Percentiles rank a stretch among this genome's conserved stretches.
phyloP scores from a whole-genome alignment of 2,329 filamentous ascomycete species.

The Aspergillus japonicus region DNA sequence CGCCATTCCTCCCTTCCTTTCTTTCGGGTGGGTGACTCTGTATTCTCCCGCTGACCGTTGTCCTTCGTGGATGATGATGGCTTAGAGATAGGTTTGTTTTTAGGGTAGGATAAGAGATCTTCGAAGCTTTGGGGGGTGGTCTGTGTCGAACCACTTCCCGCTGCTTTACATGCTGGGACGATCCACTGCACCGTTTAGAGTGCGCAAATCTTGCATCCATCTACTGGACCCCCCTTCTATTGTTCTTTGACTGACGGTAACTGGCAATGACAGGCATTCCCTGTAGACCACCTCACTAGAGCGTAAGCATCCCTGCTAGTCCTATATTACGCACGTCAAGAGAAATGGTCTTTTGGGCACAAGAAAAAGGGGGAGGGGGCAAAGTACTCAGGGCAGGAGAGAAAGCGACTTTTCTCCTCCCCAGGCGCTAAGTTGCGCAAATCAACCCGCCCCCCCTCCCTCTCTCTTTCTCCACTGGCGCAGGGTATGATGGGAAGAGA shows the following conservation, averaged over 20 bases:
- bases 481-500: too few relatives aligned
- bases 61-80: too few relatives aligned
- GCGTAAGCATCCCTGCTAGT: background rate
- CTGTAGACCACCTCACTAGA: background rate
- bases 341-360: background rate
- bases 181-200: slow-evolving; percentile 21
- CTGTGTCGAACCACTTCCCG: slow-evolving; percentile 17
- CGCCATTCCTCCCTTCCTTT: slow-evolving; percentile 8
- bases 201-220: slow-evolving; percentile 21
- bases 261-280: background rate
- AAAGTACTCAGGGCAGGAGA: too few relatives aligned
- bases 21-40: background rate
- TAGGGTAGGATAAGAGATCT: background rate
- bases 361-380: too few relatives aligned
- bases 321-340: background rate
- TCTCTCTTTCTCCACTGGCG: too few relatives aligned
- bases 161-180: slow-evolving; percentile 16
- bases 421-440: background rate
- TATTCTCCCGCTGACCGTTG: background rate
- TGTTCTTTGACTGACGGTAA: background rate
- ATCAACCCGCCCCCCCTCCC: background rate
- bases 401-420: background rate
- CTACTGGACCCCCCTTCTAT: background rate
- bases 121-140: slow-evolving; percentile 6
- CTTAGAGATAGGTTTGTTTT: background rate